These are phyloP conservation scores for Aspergillus chevalieri DNA, from an alignment of 2,329 filamentous ascomycete species.

Conservation along the genomic window DNA sequence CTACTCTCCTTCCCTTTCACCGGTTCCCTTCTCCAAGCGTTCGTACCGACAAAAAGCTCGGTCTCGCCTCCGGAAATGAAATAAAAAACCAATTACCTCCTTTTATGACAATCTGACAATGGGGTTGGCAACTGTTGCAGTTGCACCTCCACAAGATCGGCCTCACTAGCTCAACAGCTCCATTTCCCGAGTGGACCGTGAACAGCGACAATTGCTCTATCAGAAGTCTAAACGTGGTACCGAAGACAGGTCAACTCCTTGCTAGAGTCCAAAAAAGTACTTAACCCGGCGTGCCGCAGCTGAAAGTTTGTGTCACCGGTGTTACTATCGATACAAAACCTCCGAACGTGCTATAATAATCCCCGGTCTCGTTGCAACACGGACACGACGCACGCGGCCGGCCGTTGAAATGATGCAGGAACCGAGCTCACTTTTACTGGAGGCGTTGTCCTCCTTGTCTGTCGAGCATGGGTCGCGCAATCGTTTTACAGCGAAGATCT, in stretches of 20 bases:
- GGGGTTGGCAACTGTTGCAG: neutral
- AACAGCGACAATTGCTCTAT: neutral
- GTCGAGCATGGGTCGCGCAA: slow-evolving; percentile 6
- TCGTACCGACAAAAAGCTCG: too few species aligned
- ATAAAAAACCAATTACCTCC: neutral
- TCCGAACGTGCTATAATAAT: neutral
- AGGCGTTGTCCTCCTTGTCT: slow-evolving; percentile 11
- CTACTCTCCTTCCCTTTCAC: too few species aligned
- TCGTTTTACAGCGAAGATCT: slow-evolving; percentile 10
- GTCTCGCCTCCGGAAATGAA: neutral
- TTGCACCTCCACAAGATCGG: neutral
- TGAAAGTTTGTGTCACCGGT: neutral
- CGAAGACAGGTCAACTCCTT: neutral
- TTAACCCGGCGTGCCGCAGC: neutral
- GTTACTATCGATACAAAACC: neutral
- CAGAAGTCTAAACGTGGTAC: neutral
- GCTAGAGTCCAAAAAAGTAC: neutral
- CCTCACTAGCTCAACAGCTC: neutral
- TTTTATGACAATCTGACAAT: neutral
- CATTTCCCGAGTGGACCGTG: neutral
- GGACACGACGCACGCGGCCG: neutral
- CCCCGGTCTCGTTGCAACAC: neutral
- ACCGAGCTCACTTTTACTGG: slow-evolving; percentile 4
- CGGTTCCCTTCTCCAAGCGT: too few species aligned
- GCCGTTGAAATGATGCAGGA: slow-evolving; percentile 4